These are phyloP conservation scores for Infundibulicybe gibba DNA, from an alignment of 768 basidiomycete species.

Conservation along the genomic window DNA sequence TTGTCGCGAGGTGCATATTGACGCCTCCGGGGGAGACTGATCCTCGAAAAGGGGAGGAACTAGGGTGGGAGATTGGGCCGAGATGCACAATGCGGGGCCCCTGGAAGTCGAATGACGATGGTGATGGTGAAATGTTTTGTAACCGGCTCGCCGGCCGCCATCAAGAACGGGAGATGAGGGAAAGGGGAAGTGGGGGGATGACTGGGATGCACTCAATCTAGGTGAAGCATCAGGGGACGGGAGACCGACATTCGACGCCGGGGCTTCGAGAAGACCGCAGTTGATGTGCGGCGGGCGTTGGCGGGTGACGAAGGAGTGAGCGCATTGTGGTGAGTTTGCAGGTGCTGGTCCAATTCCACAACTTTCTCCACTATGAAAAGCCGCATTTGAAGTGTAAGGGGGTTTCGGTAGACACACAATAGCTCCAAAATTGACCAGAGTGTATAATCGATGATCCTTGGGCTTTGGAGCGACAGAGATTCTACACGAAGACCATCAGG, in stretches of 20 bases:
- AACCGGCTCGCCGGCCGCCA: conserved; percentile 36
- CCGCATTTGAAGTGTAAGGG: conserved; percentile 64
- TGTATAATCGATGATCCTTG: conserved; percentile 66
- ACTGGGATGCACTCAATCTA: conserved; percentile 27
- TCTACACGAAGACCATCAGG: conserved; percentile 17
- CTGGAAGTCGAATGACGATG: conserved; percentile 29
- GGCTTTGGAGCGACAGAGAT: conserved; percentile 24
- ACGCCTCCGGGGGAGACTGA: conserved; percentile 22
- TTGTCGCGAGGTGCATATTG: conserved; percentile 20
- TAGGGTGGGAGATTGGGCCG: conserved; percentile 41
- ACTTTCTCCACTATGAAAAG: conserved; percentile 65
- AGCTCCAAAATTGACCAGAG: conserved; percentile 73
- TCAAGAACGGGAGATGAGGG: conserved; percentile 6
- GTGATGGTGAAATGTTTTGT: conserved; percentile 27
- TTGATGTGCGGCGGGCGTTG: conserved; percentile 38
- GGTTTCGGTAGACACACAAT: conserved; percentile 56
- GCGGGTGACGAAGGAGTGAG: conserved; percentile 20
- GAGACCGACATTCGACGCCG: conserved; percentile 36
- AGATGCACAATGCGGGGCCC: conserved; percentile 58
- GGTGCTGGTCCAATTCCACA: conserved; percentile 46
- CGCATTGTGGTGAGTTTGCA: conserved; percentile 26
- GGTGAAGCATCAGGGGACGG: conserved; percentile 49
- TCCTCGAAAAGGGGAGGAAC: conserved; percentile 24
- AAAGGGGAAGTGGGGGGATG: conserved; percentile 18
- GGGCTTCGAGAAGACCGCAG: conserved; percentile 56